Evolutionary conservation across 1,139 yeast genomes (phyloP).

Genomic region (Sugiyamaella paludigena): DNA sequence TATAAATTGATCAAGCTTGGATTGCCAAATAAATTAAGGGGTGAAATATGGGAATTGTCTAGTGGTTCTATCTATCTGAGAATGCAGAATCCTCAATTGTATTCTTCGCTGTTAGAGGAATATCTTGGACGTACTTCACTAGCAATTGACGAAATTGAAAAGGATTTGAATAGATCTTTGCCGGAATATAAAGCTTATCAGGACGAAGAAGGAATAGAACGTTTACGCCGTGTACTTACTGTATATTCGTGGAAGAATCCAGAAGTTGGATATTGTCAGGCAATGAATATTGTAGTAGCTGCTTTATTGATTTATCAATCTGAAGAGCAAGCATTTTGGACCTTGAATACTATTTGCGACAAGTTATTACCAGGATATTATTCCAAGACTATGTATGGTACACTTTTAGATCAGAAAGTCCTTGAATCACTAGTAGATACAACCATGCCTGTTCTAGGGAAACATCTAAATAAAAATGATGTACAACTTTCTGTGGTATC

Average conservation of each 20-base stretch:
- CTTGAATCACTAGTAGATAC: constrained; percentile 87
- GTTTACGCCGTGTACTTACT: constrained; percentile 81
- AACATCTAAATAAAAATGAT: constrained; percentile 71
- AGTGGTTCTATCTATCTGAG: constrained; percentile 83
- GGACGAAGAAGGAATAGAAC: constrained; percentile 73
- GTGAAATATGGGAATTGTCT: constrained; percentile 93
- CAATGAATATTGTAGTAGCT: constrained; percentile 97
- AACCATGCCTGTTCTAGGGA: constrained; percentile 87
- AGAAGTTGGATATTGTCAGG: constrained; percentile 97
- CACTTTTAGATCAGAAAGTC: constrained; percentile 87
- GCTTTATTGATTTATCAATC: constrained; percentile 90
- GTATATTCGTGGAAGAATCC: constrained; percentile 98
- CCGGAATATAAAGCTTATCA: constrained; percentile 98
- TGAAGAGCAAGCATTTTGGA: constrained; percentile 98
- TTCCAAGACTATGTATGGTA: constrained; percentile 97
- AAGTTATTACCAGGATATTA: constrained; percentile 91
- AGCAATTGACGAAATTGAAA: constrained; percentile 95
- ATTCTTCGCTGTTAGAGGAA: constrained; percentile 54
- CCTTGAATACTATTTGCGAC: constrained; percentile 78
- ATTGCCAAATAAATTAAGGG: constrained; percentile 84
- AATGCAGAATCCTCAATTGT: constrained; percentile 60
- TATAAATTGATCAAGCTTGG: constrained; percentile 85
- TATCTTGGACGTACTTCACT: constrained; percentile 64
- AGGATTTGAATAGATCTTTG: constrained; percentile 86
- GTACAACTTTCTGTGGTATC: constrained; percentile 94